Evolutionary conservation across 2,329 filamentous ascomycete species (phyloP), one percentile per base, ranked within the genome.

Genomic region (Neofusicoccum sp.): DNA sequence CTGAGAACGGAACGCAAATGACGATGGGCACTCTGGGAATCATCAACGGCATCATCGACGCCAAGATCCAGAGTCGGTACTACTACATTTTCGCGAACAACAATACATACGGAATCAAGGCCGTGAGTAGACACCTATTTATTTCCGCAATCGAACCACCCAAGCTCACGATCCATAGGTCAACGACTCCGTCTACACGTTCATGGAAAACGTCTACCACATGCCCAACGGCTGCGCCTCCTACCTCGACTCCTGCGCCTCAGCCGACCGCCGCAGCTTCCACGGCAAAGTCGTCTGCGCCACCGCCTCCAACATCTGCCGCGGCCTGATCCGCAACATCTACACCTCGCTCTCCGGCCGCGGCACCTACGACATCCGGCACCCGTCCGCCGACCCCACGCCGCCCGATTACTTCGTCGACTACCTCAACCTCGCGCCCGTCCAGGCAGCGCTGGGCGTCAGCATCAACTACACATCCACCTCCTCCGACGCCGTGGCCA

Each of bases 361-460:
- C n/a, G 80, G 82, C 56, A 80, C 79, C 65, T 85, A 84, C 67
- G 83, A 86, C 61, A 78, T 85, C 44, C 76, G 80, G 0, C 80
- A 83, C 43, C 71, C 77, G 1, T 67, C 76, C 33, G 76, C 77
- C 0, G 82, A 84, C 63, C 80, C 82, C 0, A 85, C 83, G 62
- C 83, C 83, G 0, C 72, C 77, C 0, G 73, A 77, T 7, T 81
- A 82, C 67, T 81, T 78, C 65, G 64, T 76, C 49, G 36, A 20
- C 26, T 84, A 77, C 66, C 72, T 85, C 56, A 80, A 77, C 66
- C 74, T 79, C 62, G 70, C 75, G 30, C 16, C 20, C 33, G 34
- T 43, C 38, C 60, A 61, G 48, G 7, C 2, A 6, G 60, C 60
- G 20, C 74, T 84, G 1, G 82, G 82, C 3, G 78, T 81, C 2